Conservation (phyloP, 768 basidiomycete genomes). For the Trametes coccinea region DNA sequence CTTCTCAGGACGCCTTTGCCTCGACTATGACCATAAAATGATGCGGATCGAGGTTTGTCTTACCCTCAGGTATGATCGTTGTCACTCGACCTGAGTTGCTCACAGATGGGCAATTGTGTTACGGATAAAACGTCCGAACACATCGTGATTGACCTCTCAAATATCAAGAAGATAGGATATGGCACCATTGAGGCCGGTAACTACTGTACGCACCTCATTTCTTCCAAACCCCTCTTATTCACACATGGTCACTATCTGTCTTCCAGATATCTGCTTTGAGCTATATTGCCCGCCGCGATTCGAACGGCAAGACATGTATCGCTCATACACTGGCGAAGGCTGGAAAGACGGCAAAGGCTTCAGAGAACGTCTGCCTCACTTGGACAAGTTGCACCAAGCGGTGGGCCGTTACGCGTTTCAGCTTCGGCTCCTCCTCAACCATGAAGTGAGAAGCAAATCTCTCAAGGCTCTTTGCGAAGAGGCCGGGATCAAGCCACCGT, state of each 20-base stretch:
- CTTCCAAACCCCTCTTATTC: slow-evolving; percentile 25
- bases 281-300: slow-evolving; percentile 62
- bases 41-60: slow-evolving; percentile 51
- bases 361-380: slow-evolving; percentile 56
- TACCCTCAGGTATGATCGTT: too few species aligned
- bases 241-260: neutral
- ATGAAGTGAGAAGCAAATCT: slow-evolving; percentile 42
- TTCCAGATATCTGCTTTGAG: slow-evolving; percentile 66
- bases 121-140: slow-evolving; percentile 48
- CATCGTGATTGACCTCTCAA: slow-evolving; percentile 54
- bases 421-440: slow-evolving; percentile 58
- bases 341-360: slow-evolving; percentile 43
- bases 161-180: slow-evolving; percentile 57
- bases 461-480: slow-evolving; percentile 57
- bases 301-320: slow-evolving; percentile 59
- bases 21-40: slow-evolving; percentile 68
- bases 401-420: slow-evolving; percentile 73
- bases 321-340: slow-evolving; percentile 44
- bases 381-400: slow-evolving; percentile 54
- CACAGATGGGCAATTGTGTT: slow-evolving; percentile 56
- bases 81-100: neutral
- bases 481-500: slow-evolving; percentile 41
- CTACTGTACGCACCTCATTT: slow-evolving; percentile 64
- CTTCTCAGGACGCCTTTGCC: slow-evolving; percentile 51
- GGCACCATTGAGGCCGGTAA: slow-evolving; percentile 58